Evolutionary conservation across 2,329 filamentous ascomycete genomes (phyloP).

Genomic region (Hymenoscyphus albidus): DNA sequence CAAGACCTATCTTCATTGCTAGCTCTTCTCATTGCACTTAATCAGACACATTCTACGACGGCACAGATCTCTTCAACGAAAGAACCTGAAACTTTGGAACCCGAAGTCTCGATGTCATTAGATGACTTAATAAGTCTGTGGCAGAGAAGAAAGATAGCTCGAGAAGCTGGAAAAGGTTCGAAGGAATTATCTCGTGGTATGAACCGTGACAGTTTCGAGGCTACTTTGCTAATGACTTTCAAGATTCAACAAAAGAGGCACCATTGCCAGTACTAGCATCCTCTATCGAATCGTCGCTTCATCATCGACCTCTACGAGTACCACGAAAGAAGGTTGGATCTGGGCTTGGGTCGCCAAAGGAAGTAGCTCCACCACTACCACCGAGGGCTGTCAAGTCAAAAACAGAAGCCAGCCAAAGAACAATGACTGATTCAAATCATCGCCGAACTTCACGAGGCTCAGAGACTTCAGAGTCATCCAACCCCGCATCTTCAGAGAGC

Average conservation of each 20-base stretch:
- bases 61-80: not conserved
- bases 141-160: not conserved
- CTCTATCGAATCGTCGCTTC: not conserved
- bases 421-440: not conserved
- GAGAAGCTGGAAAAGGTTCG: not conserved
- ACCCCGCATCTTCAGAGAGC: not conserved
- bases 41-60: not conserved
- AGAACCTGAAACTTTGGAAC: not conserved
- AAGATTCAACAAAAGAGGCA: not conserved
- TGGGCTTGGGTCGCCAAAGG: not conserved
- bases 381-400: not conserved
- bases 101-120: not conserved
- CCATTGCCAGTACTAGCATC: not conserved
- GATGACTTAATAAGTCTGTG: not conserved
- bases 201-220: not conserved
- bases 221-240: not conserved
- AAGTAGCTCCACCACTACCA: not conserved
- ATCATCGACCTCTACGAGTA: not conserved
- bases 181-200: not conserved
- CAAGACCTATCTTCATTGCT: constrained; percentile 8
- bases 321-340: constrained; percentile 2
- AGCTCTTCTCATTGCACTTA: constrained; percentile 5
- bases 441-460: not conserved
- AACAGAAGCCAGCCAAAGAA: not conserved
- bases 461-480: not conserved